A percentile compares a stretch with the other conserved stretches of the same genome.
These are phyloP conservation scores for Colletotrichum lindemuthianum DNA, from an alignment of 2,329 filamentous ascomycete species.

Conservation along the genomic window DNA sequence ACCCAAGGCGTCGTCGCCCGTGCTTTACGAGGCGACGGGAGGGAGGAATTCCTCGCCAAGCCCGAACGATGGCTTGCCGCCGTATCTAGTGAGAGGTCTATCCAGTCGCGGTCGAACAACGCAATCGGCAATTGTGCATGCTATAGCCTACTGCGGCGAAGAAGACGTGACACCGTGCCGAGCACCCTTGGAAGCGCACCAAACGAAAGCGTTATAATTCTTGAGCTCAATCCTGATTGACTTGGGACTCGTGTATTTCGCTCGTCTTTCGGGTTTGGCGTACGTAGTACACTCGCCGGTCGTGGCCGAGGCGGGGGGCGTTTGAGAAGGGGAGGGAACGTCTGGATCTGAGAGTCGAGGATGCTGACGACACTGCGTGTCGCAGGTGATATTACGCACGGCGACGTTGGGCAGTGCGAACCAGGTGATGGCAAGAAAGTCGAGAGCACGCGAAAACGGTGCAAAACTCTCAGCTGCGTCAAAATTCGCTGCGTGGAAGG, in stretches of 20 bases:
- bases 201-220: too few relatives aligned
- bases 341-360: slow-evolving; percentile 9
- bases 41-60: slow-evolving; percentile 23
- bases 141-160: slow-evolving; percentile 1
- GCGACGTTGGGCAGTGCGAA: not conserved
- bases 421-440: not conserved
- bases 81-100: slow-evolving; percentile 3
- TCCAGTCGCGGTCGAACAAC: not conserved
- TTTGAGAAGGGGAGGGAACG: not conserved
- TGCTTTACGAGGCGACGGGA: slow-evolving; percentile 21
- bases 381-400: slow-evolving; percentile 25
- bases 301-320: slow-evolving; percentile 14
- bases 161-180: not conserved
- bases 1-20: slow-evolving; percentile 19
- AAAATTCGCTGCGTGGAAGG: not conserved
- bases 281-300: slow-evolving; percentile 9
- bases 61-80: not conserved
- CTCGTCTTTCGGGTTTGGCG: not conserved
- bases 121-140: slow-evolving; percentile 6
- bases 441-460: not conserved
- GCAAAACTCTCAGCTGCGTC: not conserved
- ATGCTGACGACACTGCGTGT: slow-evolving; percentile 20
- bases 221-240: not conserved
- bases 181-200: too few relatives aligned
- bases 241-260: not conserved